A percentile compares a stretch with the other conserved stretches of the same genome.
phyloP scores from a whole-genome alignment of 176 grass and related monocot genomes.

The Oryza officinalis region DNA sequence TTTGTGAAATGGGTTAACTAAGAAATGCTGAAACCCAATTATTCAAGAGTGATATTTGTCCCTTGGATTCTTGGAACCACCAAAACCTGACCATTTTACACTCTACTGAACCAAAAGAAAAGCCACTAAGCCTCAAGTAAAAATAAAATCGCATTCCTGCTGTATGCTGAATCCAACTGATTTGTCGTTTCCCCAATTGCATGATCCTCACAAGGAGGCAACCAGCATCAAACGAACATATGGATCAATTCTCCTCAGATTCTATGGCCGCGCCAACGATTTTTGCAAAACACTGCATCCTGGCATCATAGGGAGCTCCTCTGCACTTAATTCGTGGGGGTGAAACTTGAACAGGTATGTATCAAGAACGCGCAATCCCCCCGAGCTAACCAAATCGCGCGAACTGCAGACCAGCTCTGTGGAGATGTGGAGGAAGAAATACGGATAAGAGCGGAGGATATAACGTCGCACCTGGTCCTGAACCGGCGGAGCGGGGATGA shows the following conservation, averaged over 20 bases:
- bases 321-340: background rate
- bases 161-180: background rate
- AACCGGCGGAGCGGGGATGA: constrained; percentile 47
- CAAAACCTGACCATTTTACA: background rate
- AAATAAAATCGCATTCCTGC: background rate
- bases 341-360: background rate
- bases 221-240: background rate
- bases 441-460: too few species aligned
- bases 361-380: background rate
- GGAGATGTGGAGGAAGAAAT: background rate
- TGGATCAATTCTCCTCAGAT: background rate
- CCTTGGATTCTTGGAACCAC: background rate
- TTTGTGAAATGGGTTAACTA: background rate
- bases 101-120: background rate
- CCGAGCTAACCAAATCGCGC: background rate
- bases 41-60: background rate
- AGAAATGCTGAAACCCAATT: background rate
- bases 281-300: background rate
- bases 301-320: background rate
- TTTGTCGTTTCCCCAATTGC: background rate
- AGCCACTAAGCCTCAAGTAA: background rate
- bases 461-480: constrained; percentile 54
- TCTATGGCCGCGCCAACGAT: background rate
- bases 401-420: background rate
- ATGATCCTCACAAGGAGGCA: background rate